Percentiles rank a stretch among this genome's conserved stretches.
Conservation (phyloP, 768 basidiomycete species). For the Kwoniella dendrophila region DNA sequence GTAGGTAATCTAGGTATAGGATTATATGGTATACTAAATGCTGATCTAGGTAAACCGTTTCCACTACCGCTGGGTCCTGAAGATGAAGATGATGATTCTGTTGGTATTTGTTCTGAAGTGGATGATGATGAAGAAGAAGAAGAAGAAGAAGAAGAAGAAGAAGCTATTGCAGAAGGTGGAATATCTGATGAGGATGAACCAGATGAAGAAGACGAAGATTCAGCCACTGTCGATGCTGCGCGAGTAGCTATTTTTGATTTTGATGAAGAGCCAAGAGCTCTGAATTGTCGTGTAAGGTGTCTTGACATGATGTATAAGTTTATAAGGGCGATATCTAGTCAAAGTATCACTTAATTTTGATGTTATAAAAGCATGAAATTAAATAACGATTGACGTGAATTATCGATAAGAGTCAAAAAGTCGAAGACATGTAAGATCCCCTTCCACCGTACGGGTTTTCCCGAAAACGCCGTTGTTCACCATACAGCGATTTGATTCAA, state of each 20-base stretch:
- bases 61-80: too few species aligned
- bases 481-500: not conserved
- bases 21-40: conserved; percentile 17
- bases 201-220: conserved; percentile 9
- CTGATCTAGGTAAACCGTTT: conserved; percentile 9
- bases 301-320: conserved; percentile 14
- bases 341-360: not conserved
- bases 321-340: not conserved
- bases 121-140: conserved; percentile 14
- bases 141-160: conserved; percentile 15
- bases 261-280: conserved; percentile 5
- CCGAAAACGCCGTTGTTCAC: conserved; percentile 11
- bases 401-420: not conserved
- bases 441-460: conserved; percentile 5
- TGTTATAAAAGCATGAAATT: not conserved
- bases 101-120: not conserved
- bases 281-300: conserved; percentile 1
- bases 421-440: not conserved
- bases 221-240: conserved; percentile 5
- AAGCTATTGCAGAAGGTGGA: not conserved
- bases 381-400: not conserved
- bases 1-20: conserved; percentile 23
- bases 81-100: not conserved
- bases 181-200: conserved; percentile 15
- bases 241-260: not conserved